These are phyloP conservation scores for Boechera stricta DNA, from an alignment of 345 rosid genomes.

Conservation along the genomic window DNA sequence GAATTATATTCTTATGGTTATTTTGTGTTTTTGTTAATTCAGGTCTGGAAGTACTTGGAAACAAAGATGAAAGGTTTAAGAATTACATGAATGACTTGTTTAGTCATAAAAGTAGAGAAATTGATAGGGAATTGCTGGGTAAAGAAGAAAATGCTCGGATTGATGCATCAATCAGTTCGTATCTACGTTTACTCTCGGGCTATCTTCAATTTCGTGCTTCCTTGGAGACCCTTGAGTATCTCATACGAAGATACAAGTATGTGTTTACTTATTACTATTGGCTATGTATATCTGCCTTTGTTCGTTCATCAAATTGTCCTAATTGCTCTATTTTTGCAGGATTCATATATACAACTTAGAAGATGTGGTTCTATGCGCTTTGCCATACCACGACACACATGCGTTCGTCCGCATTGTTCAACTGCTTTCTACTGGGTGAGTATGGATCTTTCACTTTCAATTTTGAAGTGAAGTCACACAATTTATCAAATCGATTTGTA, in stretches of 20 bases:
- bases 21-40: conserved; percentile 37
- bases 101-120: conserved; percentile 73
- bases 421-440: conserved; percentile 76
- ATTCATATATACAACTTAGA: conserved; percentile 74
- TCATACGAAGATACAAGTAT: conserved; percentile 91
- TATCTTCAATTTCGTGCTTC: conserved; percentile 68
- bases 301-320: not conserved
- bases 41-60: conserved; percentile 80
- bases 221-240: conserved; percentile 83
- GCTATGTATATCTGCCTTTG: conserved; percentile 6
- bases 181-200: conserved; percentile 70
- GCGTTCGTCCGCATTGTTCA: conserved; percentile 83
- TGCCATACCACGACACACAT: conserved; percentile 92
- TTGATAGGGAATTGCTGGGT: conserved; percentile 77
- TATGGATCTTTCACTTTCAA: not conserved
- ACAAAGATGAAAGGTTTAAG: conserved; percentile 69
- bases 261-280: conserved; percentile 23
- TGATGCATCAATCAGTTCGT: conserved; percentile 60
- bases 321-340: conserved; percentile 56
- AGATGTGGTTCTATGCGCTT: conserved; percentile 75
- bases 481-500: conserved; percentile 3
- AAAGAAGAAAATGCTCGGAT: conserved; percentile 67
- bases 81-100: conserved; percentile 69
- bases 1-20: not conserved
- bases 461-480: not conserved